A percentile compares a stretch with the other conserved stretches of the same genome.
phyloP scores from a whole-genome alignment of 257 asterid genomes.

The Przewalskia tangutica region DNA sequence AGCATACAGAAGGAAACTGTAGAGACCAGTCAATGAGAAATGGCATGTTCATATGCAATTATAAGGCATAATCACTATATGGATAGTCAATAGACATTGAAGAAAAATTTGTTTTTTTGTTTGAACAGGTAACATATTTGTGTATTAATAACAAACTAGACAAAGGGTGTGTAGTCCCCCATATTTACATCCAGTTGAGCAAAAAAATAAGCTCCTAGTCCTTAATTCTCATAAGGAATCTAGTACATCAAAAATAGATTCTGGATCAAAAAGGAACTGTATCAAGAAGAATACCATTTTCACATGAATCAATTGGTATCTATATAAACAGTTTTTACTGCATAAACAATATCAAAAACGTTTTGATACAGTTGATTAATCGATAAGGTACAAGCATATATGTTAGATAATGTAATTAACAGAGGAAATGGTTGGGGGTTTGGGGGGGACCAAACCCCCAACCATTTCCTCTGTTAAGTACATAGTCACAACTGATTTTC shows the following conservation, averaged over 20 bases:
- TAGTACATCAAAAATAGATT: too few species aligned
- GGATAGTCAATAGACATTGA: background rate
- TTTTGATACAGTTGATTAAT: background rate
- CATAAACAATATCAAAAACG: background rate
- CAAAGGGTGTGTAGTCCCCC: too few species aligned
- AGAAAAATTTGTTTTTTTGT: background rate
- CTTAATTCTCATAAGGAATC: too few species aligned
- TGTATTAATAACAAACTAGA: too few species aligned
- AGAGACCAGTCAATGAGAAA: background rate
- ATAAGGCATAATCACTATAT: background rate
- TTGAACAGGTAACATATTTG: too few species aligned
- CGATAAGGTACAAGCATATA: background rate
- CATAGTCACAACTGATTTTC: background rate
- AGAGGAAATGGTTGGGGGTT: too few species aligned
- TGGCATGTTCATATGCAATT: background rate
- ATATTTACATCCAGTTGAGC: too few species aligned
- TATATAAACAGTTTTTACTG: background rate
- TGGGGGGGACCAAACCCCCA: too few species aligned
- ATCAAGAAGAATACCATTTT: background rate
- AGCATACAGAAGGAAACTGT: background rate
- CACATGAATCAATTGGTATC: background rate
- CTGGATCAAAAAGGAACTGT: background rate
- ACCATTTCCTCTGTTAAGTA: background rate
- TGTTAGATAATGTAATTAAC: background rate
- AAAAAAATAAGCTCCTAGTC: too few species aligned